A percentile compares a stretch with the other conserved stretches of the same genome.
phyloP scores from a whole-genome alignment of 768 basidiomycete species.

The Lactarius evosmus region DNA sequence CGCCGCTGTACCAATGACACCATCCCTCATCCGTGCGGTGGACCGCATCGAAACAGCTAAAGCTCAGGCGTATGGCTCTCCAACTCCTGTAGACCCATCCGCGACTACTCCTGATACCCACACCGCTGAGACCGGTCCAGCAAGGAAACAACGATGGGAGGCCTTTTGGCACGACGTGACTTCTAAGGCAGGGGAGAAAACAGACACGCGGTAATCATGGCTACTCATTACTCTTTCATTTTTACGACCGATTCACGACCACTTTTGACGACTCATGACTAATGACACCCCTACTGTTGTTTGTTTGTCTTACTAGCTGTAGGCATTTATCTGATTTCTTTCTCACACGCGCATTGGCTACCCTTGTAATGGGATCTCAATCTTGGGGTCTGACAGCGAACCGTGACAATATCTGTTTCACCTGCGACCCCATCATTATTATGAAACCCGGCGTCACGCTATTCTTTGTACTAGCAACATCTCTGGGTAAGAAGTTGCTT shows the following conservation, averaged over 20 bases:
- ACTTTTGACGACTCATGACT: constrained; percentile 8
- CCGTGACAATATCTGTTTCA: too few relatives aligned
- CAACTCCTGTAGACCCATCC: not conserved
- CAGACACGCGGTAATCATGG: constrained; percentile 2
- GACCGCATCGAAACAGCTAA: constrained; percentile 58
- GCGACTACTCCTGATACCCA: not conserved
- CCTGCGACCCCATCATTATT: not conserved
- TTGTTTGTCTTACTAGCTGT: constrained; percentile 22
- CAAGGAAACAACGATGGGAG: constrained; percentile 23
- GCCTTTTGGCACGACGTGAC: constrained; percentile 26
- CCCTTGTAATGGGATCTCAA: not conserved
- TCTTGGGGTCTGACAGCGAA: too few relatives aligned
- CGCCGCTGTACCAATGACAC: constrained; percentile 56
- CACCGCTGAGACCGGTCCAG: not conserved
- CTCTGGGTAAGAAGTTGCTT: not conserved
- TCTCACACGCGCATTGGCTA: not conserved
- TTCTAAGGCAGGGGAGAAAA: constrained; percentile 12
- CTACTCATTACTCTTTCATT: not conserved
- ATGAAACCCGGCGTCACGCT: not conserved
- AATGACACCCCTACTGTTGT: constrained; percentile 18
- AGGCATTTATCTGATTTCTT: constrained; percentile 9
- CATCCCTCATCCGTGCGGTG: constrained; percentile 61
- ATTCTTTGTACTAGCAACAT: not conserved
- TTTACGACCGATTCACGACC: not conserved
- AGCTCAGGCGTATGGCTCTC: constrained; percentile 16